phyloP scores from a whole-genome alignment of 345 rosid genomes.

The Gossypium rotundifolium region DNA sequence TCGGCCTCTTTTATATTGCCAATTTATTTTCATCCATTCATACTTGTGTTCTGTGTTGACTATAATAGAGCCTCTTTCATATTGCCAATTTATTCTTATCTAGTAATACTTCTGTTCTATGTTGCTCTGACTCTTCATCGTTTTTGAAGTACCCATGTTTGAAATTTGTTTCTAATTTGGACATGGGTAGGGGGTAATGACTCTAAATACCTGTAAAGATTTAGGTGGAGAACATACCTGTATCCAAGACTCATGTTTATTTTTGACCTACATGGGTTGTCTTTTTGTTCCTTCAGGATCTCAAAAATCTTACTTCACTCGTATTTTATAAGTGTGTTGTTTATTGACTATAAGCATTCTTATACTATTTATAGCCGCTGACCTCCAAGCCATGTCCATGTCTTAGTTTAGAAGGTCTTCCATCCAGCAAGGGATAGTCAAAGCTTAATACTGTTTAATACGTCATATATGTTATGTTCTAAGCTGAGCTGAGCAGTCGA shows the following conservation, averaged over 20 bases:
- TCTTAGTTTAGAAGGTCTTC: conserved; percentile 8
- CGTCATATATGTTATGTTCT: not conserved
- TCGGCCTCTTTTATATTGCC: not conserved
- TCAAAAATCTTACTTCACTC: not conserved
- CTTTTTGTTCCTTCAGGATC: not conserved
- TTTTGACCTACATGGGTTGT: not conserved
- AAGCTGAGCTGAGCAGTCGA: not conserved
- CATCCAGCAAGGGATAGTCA: not conserved
- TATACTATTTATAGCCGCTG: conserved; percentile 1
- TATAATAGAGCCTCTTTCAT: not conserved
- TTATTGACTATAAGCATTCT: conserved; percentile 8
- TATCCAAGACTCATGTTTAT: not conserved
- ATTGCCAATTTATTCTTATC: not conserved
- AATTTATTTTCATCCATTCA: not conserved
- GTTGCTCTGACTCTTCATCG: not conserved
- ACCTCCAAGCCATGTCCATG: not conserved
- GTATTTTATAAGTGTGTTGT: not conserved
- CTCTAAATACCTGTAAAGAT: not conserved
- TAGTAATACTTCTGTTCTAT: not conserved
- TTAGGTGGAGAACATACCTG: not conserved
- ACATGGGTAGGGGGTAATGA: not conserved
- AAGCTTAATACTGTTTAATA: conserved; percentile 7
- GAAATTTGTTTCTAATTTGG: not conserved
- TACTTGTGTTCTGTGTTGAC: not conserved
- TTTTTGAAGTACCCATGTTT: not conserved